Evolutionary conservation across 768 basidiomycete genomes (phyloP), one percentile per base, ranked within the genome.

Genomic region (Boletus huronensis): DNA sequence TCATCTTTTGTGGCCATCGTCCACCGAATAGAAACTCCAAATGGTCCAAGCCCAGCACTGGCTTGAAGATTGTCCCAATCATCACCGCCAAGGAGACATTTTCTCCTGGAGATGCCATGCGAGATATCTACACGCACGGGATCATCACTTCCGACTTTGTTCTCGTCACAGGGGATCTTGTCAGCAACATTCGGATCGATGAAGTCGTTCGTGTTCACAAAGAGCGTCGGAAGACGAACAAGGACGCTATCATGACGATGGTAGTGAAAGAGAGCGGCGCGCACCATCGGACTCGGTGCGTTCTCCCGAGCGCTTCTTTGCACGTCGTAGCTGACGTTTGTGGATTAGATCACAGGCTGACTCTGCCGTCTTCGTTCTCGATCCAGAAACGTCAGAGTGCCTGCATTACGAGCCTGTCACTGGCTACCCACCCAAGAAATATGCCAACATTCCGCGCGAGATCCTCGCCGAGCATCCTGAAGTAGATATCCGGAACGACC

Each of bases 211-310:
- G 86, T 43, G 83, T 82, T 58, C 96, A 98, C 76, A 93, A 88
- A 77, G 89, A 90, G 69, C 77, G 93, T 48, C 78, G 93, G 57
- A 87, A 86, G 71, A 81, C 77, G 55, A 92, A 95, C 71, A 91
- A 92, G 75, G 90, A 98, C 68, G 90, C 88, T 36, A 93, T 94
- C 65, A 94, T 99, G 93, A 94, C 93, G 26, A 93, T 98, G 78
- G 93, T 92, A 14, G 88, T 90, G 54, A 91, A 90, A 71, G 85
- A 88, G 72, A 83, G 83, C 61, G 88, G 87, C 14, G 78, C 77
- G 8, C 73, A 68, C 57, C 91, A 90, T 72, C 77, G 88, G 45
- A 89, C 89, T 45, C 82, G 87, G 90, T 88, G 59, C 50, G 81
- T 70, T 19, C 17, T 44, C 47, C 39, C 40, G 51, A 19, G 16